These are phyloP conservation scores for Nitzschia inconspicua DNA, from an alignment of 108 stramenopile genomes.

Conservation along the genomic window DNA sequence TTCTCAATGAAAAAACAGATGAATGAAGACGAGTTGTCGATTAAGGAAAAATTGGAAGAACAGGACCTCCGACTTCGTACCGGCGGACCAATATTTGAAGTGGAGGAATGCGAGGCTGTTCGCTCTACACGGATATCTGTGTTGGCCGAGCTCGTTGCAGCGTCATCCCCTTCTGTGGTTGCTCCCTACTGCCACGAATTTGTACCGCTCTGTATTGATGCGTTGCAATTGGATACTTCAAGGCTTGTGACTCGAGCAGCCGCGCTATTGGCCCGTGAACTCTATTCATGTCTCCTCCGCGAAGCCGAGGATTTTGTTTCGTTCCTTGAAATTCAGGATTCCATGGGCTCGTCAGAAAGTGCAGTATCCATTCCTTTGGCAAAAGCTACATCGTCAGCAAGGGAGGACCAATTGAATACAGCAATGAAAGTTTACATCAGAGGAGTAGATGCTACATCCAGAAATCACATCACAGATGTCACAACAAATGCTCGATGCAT, in stretches of 20 bases:
- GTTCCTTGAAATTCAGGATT: not conserved
- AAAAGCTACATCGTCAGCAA: constrained; percentile 36
- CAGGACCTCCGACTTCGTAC: constrained; percentile 56
- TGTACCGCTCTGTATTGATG: constrained; percentile 20
- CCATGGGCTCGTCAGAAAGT: not conserved
- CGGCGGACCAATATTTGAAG: constrained; percentile 73
- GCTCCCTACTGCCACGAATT: constrained; percentile 46
- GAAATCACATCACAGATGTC: constrained; percentile 22
- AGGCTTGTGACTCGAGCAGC: constrained; percentile 59
- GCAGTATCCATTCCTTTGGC: constrained; percentile 27
- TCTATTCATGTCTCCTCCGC: constrained; percentile 51
- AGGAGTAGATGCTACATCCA: no score
- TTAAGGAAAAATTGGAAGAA: constrained; percentile 34
- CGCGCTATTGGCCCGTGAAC: constrained; percentile 58
- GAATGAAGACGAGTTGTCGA: constrained; percentile 13
- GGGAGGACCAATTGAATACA: constrained; percentile 53
- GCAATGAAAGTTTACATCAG: no score
- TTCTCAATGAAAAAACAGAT: constrained; percentile 31
- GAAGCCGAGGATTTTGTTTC: constrained; percentile 25
- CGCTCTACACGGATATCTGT: constrained; percentile 54
- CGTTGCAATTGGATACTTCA: constrained; percentile 52
- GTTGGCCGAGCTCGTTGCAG: constrained; percentile 53
- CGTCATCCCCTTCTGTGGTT: constrained; percentile 23
- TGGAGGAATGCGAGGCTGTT: constrained; percentile 69
- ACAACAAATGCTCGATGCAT: constrained; percentile 60